Conservation (phyloP, 2,329 filamentous ascomycete genomes). For the Alternaria atra region DNA sequence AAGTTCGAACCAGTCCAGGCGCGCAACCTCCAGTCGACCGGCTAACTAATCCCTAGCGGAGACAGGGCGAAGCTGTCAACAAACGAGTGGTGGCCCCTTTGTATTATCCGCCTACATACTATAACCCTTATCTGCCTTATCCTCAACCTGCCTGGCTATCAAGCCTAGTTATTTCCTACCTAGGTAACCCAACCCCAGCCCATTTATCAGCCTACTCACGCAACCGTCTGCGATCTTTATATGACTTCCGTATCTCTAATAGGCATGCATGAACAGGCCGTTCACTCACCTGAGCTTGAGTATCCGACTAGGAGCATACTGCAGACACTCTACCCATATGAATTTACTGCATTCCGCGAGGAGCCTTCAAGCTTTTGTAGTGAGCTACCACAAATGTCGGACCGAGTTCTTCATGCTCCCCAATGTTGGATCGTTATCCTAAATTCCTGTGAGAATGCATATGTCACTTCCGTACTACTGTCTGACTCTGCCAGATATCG, state of each 20-base stretch:
- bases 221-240: slow-evolving; percentile 13
- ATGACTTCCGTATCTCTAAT: slow-evolving; percentile 14
- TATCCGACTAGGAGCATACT: slow-evolving; percentile 25
- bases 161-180: no score
- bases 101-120: background rate
- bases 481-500: background rate
- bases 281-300: background rate
- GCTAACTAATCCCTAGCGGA: background rate
- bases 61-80: background rate
- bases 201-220: no score
- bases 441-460: slow-evolving; percentile 8
- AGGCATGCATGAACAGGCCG: background rate
- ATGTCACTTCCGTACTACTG: background rate
- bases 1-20: background rate
- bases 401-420: slow-evolving; percentile 3
- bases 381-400: background rate
- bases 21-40: background rate
- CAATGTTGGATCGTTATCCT: slow-evolving; percentile 12
- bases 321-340: slow-evolving; percentile 33
- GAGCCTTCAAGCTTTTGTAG: slow-evolving; percentile 10
- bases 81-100: background rate
- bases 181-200: no score
- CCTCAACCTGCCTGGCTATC: background rate
- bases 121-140: background rate
- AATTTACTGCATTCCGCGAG: slow-evolving; percentile 18